A percentile compares a stretch with the other conserved stretches of the same genome.
Conservation (phyloP, 1,284 basidiomycete species). For the Marasmius fiardii region DNA sequence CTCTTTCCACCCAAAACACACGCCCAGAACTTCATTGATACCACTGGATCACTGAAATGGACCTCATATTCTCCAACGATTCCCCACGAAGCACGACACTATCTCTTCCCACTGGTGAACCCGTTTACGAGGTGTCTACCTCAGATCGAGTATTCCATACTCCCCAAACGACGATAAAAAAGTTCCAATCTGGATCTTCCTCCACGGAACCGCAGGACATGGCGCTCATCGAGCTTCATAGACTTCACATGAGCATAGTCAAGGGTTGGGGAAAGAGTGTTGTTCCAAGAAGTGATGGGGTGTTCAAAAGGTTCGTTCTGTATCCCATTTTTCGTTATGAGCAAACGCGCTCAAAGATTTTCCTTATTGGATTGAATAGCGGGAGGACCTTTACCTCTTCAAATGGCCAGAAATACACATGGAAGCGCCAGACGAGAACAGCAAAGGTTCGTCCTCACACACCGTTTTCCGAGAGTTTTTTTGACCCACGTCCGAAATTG, state of each 20-base stretch:
- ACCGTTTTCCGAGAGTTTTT: too few species aligned
- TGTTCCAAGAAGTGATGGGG: neutral
- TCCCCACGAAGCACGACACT: neutral
- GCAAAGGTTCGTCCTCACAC: neutral
- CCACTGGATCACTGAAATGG: too few species aligned
- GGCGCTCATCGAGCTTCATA: neutral
- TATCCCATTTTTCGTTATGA: neutral
- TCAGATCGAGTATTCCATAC: neutral
- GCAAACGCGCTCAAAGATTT: neutral
- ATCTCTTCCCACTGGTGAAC: neutral
- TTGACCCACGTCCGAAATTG: neutral
- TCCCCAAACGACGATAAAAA: neutral
- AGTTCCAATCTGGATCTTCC: neutral
- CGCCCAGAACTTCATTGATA: too few species aligned
- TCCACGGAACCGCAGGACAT: neutral
- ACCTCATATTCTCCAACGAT: neutral
- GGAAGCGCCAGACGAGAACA: neutral
- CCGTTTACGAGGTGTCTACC: neutral
- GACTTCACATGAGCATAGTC: neutral
- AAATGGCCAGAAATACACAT: neutral
- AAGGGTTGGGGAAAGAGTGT: neutral
- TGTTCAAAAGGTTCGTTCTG: neutral
- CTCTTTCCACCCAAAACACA: too few species aligned
- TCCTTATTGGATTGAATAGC: too few species aligned
- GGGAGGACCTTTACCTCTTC: neutral